These are phyloP conservation scores for Pseudogymnoascus sp. DNA, from an alignment of 2,329 filamentous ascomycete species.

Conservation along the genomic window DNA sequence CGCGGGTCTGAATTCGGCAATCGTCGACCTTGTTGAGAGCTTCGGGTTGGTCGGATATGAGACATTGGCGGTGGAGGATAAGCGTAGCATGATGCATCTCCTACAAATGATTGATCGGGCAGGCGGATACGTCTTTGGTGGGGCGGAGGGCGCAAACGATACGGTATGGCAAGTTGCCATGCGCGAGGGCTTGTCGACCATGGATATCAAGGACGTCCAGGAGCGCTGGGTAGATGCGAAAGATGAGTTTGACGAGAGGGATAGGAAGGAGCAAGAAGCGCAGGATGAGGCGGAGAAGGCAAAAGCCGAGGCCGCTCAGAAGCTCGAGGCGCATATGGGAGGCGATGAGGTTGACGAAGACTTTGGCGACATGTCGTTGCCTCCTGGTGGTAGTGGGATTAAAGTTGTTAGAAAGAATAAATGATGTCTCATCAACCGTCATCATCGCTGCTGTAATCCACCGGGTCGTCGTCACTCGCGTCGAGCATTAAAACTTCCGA, in stretches of 20 bases:
- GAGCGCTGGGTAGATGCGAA: conserved; percentile 92
- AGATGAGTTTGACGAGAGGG: conserved; percentile 76
- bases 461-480: conserved; percentile 41
- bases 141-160: conserved; percentile 86
- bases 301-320: conserved; percentile 28
- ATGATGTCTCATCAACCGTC: conserved; percentile 38
- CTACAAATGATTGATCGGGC: conserved; percentile 85
- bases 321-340: conserved; percentile 18
- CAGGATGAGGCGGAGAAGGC: conserved; percentile 42
- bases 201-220: conserved; percentile 85
- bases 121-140: conserved; percentile 85
- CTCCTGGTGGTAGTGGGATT: conserved; percentile 56
- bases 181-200: conserved; percentile 62
- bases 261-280: conserved; percentile 67
- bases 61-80: conserved; percentile 91
- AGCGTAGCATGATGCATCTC: conserved; percentile 91
- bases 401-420: conserved; percentile 61
- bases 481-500: conserved; percentile 39
- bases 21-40: conserved; percentile 78
- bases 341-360: conserved; percentile 37
- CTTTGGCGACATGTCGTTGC: conserved; percentile 42
- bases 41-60: conserved; percentile 89
- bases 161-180: conserved; percentile 96
- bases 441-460: conserved; percentile 40
- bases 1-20: conserved; percentile 73